Evolutionary conservation across 176 grass and related monocot genomes (phyloP), one percentile per base, ranked within the genome.

Genomic region (Eragrostis nindensis): DNA sequence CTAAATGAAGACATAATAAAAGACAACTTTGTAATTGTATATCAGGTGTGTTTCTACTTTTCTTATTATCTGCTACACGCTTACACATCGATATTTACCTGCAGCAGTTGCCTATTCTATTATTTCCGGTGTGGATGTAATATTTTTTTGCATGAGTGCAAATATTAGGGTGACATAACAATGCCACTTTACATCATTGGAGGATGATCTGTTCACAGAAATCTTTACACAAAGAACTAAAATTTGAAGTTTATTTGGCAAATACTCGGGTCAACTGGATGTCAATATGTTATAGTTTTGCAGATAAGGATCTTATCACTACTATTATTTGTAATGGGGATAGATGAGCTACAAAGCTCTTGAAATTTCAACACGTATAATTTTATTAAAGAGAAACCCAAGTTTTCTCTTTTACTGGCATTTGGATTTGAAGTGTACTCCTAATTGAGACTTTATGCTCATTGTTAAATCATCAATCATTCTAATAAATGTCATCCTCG

Each of bases 1-100:
- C 63, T 98, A 61, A 91, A 95, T 77, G 95, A 98, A 81, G 95
- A 98, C 44, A 84, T 89, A 57, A 86, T 98, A 25, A 98, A 98
- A 81, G 95, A 95, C 71, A 98, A 98, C 83, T 98, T 98, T 16
- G 88, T 98, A 74, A 85, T 98, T 84, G 95, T 98, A 45, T 98
- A 98, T 81, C 86, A 98, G 90, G 90, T 95, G 61, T 75, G 52
- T 68, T 68, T 75, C 15, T 38, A 66, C 3, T 78, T 50, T 54
- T 78, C 54, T 59, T 74, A 69, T 16, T 63, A 73, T 14, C 9
- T 77, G 19, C 17, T 42, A 21, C 30, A 61, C 27, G 55, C 7
- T 24, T 59, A 59, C 22, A 50, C 48, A 39, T 16, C 47, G 26
- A 22, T 30, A 71, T 77, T 77, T 59, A 29, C 22, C 8, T 73